Evolutionary conservation across 306 rosid species (phyloP).

Genomic region (Rosa multiflora): DNA sequence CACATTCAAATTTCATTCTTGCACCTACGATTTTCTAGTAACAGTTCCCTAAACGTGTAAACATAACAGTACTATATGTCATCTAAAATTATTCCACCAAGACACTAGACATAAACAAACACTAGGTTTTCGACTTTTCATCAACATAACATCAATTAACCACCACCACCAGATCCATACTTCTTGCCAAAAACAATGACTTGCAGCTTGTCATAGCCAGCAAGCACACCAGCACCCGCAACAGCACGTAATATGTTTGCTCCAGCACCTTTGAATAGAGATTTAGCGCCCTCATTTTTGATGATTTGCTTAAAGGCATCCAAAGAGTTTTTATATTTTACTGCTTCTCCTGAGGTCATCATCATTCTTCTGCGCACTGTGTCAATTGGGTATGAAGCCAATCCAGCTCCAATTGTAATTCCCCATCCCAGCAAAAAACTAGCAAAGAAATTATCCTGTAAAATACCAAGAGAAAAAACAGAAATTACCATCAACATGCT

Average conservation of each 20-base stretch:
- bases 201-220: slow-evolving; percentile 91
- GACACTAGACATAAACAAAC: slow-evolving; percentile 20
- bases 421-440: slow-evolving; percentile 91
- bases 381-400: slow-evolving; percentile 84
- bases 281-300: slow-evolving; percentile 74
- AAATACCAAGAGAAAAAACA: slow-evolving; percentile 20
- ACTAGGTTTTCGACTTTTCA: slow-evolving; percentile 31
- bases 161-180: slow-evolving; percentile 89
- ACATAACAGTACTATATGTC: slow-evolving; percentile 12
- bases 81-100: slow-evolving; percentile 41
- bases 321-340: slow-evolving; percentile 73
- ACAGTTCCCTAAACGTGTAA: slow-evolving; percentile 27
- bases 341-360: slow-evolving; percentile 99
- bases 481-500: slow-evolving; percentile 19
- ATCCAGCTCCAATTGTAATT: slow-evolving; percentile 82
- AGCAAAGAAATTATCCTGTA: slow-evolving; percentile 87
- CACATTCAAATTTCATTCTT: slow-evolving; percentile 18
- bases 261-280: slow-evolving; percentile 93
- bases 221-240: slow-evolving; percentile 95
- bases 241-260: slow-evolving; percentile 89
- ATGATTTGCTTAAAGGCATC: slow-evolving; percentile 70
- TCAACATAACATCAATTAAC: slow-evolving; percentile 44
- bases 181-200: slow-evolving; percentile 77
- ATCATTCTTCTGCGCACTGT: slow-evolving; percentile 94
- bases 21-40: slow-evolving; percentile 29